Evolutionary conservation across 2,329 filamentous ascomycete species (phyloP), one percentile per base, ranked within the genome.

Genomic region (Xylaria hypoxylon): DNA sequence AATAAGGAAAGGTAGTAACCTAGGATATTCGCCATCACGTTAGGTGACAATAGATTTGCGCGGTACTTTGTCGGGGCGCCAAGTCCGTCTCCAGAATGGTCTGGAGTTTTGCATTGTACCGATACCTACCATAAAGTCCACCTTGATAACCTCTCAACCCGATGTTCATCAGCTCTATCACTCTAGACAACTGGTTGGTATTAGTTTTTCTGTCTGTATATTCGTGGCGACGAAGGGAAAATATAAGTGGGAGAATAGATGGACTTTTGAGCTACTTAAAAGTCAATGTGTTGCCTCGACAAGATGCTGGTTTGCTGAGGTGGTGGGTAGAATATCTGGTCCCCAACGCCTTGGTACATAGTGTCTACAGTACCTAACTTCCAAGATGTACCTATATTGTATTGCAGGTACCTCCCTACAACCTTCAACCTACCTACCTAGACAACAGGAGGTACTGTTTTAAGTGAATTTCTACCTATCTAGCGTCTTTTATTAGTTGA

Each of bases 41-140:
- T 44, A 26, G 31, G 62, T 61, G 28, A 47, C 51, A 28, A 47
- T 47, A 52, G 47, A 59, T 45, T 55, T 52, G 7, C 26, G 48
- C 19, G 38, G 47, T 64, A 64, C 61, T 57, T 58, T 64, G 57
- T 58, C 56, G 61, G 57, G 57, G n/a, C 38, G 56, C 61, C 40
- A 53, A 52, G 65, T 57, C 65, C 65, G 64, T 57, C 47, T 35
- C 50, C 40, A 40, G 48, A 50, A 40, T 55, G 13, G 28, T 38
- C 44, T 56, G 11, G 13, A 47, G 35, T 26, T 35, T 40, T 52
- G 50, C 52, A 58, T 47, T 40, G 44, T 58, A 53, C 31, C 38
- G 48, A 42, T 47, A 48, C 13, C 2, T 48, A 19, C 59, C 33
- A 42, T 28, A 22, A 40, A 62, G 31, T 17, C 28, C 15, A n/a